phyloP scores from a whole-genome alignment of 1,284 basidiomycete species.

The Trichosporon sp. region DNA sequence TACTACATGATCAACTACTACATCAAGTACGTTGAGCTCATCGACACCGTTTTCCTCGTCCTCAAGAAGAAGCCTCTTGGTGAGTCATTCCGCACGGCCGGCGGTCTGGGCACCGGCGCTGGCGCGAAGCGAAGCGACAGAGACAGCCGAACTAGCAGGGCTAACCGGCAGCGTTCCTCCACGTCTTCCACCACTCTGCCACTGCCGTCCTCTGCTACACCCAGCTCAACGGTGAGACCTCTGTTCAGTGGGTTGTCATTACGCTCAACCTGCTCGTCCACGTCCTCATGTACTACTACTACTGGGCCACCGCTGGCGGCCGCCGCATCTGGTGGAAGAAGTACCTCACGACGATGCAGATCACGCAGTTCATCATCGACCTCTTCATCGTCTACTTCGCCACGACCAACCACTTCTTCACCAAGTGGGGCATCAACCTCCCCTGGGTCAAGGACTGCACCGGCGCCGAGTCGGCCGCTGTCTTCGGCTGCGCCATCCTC shows the following conservation, averaged over 20 bases:
- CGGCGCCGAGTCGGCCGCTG: constrained; percentile 79
- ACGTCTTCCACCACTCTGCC: constrained; percentile 99
- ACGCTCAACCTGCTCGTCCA: constrained; percentile 88
- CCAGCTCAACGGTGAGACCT: constrained; percentile 88
- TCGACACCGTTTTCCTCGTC: constrained; percentile 96
- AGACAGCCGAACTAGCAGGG: background rate
- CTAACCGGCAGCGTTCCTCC: constrained; percentile 70
- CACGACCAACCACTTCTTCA: constrained; percentile 77
- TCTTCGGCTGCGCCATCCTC: constrained; percentile 82
- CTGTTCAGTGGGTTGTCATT: constrained; percentile 96
- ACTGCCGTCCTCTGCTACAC: constrained; percentile 91
- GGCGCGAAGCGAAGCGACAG: background rate
- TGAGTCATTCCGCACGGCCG: constrained; percentile 49
- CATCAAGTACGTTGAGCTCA: constrained; percentile 88
- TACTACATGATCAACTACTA: constrained; percentile 99
- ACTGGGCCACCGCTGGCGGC: constrained; percentile 92
- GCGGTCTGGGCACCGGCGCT: background rate
- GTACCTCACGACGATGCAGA: constrained; percentile 92
- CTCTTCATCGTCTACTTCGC: constrained; percentile 85
- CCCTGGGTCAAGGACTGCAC: constrained; percentile 77
- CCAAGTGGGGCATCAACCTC: constrained; percentile 60
- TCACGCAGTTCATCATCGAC: constrained; percentile 90
- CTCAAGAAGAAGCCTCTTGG: constrained; percentile 96
- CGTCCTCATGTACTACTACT: constrained; percentile 99
- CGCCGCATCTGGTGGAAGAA: constrained; percentile 99